Evolutionary conservation across 352 stramenopile genomes (phyloP).

Genomic region (Globisporangium uncinulatum): DNA sequence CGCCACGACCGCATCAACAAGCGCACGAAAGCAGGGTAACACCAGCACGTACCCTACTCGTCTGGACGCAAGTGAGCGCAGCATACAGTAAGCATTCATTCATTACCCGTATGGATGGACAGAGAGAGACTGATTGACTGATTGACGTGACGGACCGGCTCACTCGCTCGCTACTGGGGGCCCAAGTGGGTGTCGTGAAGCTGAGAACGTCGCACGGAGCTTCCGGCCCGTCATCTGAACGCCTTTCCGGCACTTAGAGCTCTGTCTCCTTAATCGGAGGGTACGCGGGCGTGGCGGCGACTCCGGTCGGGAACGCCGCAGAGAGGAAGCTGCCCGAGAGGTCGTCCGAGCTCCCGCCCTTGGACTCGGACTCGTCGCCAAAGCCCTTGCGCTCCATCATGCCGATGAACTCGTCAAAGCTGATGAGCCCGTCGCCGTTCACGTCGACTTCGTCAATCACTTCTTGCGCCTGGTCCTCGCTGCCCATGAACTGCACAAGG

Average conservation of each 20-base stretch:
- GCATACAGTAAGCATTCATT: constrained; percentile 1
- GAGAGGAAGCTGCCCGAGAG: constrained; percentile 47
- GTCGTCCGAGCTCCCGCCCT: constrained; percentile 48
- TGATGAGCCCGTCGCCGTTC: constrained; percentile 89
- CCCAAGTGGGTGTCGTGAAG: too few relatives aligned
- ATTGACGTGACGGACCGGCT: too few relatives aligned
- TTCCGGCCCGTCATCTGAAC: too few relatives aligned
- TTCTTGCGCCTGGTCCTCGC: constrained; percentile 87
- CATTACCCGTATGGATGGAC: not conserved
- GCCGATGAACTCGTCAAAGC: constrained; percentile 90
- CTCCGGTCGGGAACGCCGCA: constrained; percentile 24
- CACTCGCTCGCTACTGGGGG: not conserved
- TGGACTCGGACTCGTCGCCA: constrained; percentile 58
- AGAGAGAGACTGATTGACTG: too few relatives aligned
- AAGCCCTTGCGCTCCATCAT: constrained; percentile 89
- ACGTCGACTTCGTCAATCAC: constrained; percentile 90
- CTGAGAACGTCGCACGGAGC: too few relatives aligned
- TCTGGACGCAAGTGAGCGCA: not conserved
- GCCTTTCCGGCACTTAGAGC: constrained; percentile 33
- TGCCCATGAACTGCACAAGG: constrained; percentile 90
- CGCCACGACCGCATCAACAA: constrained; percentile 76
- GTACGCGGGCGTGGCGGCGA: constrained; percentile 13
- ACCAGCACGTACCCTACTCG: not conserved
- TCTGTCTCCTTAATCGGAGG: constrained; percentile 69
- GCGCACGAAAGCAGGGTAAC: constrained; percentile 34